Evolutionary conservation across 2,329 filamentous ascomycete genomes (phyloP).

Genomic region (Colletotrichum lupini): DNA sequence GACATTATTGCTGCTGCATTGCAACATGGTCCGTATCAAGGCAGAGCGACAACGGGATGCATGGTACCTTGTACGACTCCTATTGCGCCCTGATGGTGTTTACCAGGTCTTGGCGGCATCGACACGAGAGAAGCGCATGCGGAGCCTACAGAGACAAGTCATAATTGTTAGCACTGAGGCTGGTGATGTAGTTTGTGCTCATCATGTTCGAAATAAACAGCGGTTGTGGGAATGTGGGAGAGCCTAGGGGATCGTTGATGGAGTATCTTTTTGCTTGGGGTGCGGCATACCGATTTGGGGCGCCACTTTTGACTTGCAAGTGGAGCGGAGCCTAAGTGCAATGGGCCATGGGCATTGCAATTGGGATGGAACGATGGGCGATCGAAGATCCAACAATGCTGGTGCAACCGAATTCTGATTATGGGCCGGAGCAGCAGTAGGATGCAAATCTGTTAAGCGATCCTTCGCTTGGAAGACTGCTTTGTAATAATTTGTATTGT

Average conservation of each 20-base stretch:
- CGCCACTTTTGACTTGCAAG: constrained; percentile 33
- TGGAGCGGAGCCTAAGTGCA: constrained; percentile 20
- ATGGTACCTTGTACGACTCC: constrained; percentile 16
- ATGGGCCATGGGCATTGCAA: constrained; percentile 17
- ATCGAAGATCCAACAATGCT: constrained; percentile 33
- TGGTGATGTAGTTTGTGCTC: neutral
- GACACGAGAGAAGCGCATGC: neutral
- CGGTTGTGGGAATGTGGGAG: constrained; percentile 12
- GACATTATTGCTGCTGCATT: neutral
- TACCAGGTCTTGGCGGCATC: neutral
- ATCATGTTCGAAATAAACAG: constrained; percentile 22
- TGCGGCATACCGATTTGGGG: neutral
- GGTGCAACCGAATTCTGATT: constrained; percentile 26
- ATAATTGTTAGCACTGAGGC: neutral
- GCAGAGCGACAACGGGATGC: constrained; percentile 6
- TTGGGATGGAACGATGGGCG: constrained; percentile 1
- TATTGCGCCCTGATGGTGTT: neutral
- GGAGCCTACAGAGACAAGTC: neutral
- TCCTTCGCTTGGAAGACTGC: neutral
- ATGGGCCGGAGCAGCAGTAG: neutral
- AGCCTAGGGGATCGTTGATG: constrained; percentile 4
- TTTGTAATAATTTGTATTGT: neutral
- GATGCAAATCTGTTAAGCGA: constrained; percentile 23
- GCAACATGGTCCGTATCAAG: constrained; percentile 5
- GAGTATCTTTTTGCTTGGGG: constrained; percentile 9